These are phyloP conservation scores for Carex arenaria DNA, from an alignment of 202 grass and related monocot species.

Conservation along the genomic window DNA sequence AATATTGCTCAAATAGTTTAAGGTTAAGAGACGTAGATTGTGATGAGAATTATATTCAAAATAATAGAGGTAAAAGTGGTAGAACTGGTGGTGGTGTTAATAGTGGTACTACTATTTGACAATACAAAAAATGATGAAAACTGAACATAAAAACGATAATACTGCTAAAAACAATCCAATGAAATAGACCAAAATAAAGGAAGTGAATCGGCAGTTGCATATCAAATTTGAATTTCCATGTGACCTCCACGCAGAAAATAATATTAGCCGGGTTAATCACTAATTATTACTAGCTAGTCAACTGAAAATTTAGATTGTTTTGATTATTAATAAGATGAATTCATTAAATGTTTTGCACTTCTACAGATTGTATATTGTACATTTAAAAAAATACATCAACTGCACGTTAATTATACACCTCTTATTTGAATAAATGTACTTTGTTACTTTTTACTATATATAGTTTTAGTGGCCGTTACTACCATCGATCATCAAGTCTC, in stretches of 20 bases:
- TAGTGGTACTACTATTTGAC: not conserved
- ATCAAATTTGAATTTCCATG: not conserved
- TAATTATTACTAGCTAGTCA: not conserved
- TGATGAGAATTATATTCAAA: no score
- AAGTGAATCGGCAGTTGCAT: not conserved
- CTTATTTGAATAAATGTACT: not conserved
- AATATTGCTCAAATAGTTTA: no score
- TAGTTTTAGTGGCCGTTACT: not conserved
- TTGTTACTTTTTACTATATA: not conserved
- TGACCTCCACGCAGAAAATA: not conserved
- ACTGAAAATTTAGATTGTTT: not conserved
- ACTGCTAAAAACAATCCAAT: not conserved
- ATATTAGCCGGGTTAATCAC: not conserved
- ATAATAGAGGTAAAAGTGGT: no score
- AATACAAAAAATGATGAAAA: not conserved
- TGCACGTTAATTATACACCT: not conserved
- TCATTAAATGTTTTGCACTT: no score
- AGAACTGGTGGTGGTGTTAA: not conserved
- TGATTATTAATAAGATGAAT: no score
- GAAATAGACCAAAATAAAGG: not conserved
- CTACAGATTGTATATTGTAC: not conserved
- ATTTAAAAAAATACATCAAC: not conserved
- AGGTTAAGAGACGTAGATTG: no score
- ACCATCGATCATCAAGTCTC: not conserved
- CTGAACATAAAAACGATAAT: not conserved